These are phyloP conservation scores for Ophiosphaerella herpotricha DNA, from an alignment of 2,329 filamentous ascomycete genomes.

Conservation along the genomic window DNA sequence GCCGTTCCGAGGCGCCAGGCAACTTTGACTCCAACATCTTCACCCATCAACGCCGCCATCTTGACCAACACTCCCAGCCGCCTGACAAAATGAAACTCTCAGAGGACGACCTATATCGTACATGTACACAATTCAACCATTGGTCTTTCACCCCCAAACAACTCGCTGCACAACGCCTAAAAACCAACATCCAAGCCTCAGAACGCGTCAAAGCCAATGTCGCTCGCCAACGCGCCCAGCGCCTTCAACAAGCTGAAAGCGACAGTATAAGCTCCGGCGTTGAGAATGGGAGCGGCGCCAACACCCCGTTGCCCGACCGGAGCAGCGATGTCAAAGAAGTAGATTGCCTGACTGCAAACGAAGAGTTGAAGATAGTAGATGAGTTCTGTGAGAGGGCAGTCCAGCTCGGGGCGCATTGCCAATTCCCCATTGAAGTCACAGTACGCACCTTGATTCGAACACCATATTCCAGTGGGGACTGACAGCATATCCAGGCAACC, in stretches of 20 bases:
- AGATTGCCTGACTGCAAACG: slow-evolving; percentile 80
- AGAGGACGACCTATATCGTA: slow-evolving; percentile 89
- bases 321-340: slow-evolving; percentile 53
- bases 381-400: slow-evolving; percentile 72
- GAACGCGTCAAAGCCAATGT: slow-evolving; percentile 66
- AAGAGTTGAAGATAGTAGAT: slow-evolving; percentile 80
- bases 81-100: slow-evolving; percentile 58
- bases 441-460: slow-evolving; percentile 40
- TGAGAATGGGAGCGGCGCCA: slow-evolving; percentile 42
- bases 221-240: slow-evolving; percentile 52
- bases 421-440: slow-evolving; percentile 64
- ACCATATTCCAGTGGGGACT: slow-evolving; percentile 4
- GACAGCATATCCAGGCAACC: slow-evolving; percentile 62
- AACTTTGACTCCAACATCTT: slow-evolving; percentile 7
- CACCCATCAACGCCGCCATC: background rate
- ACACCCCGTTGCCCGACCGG: slow-evolving; percentile 24
- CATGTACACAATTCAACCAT: slow-evolving; percentile 85
- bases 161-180: slow-evolving; percentile 71
- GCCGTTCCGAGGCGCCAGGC: slow-evolving; percentile 7
- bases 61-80: background rate
- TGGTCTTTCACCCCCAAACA: slow-evolving; percentile 87
- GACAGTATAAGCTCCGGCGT: slow-evolving; percentile 31
- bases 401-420: slow-evolving; percentile 62
- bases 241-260: slow-evolving; percentile 37
- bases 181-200: slow-evolving; percentile 79